phyloP scores from a whole-genome alignment of 1,284 basidiomycete genomes.

The Melampsora abietis-canadensis region DNA sequence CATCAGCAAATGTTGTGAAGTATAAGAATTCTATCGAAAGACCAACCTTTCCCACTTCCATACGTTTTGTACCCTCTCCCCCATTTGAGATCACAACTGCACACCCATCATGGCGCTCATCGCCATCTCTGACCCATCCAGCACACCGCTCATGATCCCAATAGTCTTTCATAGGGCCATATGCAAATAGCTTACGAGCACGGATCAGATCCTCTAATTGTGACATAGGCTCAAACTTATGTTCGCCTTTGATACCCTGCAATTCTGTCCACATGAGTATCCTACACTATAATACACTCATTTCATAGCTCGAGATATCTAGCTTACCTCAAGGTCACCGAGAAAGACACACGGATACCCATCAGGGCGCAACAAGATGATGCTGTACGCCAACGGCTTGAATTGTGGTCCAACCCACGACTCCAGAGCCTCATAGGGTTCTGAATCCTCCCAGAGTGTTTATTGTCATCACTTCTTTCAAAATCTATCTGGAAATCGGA shows the following conservation, averaged over 20 bases:
- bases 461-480: constrained; percentile 36
- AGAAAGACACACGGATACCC: constrained; percentile 96
- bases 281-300: constrained; percentile 13
- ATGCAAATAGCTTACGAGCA: constrained; percentile 59
- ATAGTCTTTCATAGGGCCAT: constrained; percentile 58
- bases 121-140: constrained; percentile 60
- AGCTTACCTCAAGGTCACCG: constrained; percentile 71
- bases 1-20: constrained; percentile 7
- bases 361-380: constrained; percentile 74
- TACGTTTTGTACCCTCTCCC: constrained; percentile 55
- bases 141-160: constrained; percentile 57
- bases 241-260: constrained; percentile 54
- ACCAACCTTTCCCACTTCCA: constrained; percentile 57
- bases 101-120: constrained; percentile 58
- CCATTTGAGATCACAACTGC: constrained; percentile 57
- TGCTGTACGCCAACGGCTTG: constrained; percentile 68
- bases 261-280: constrained; percentile 41
- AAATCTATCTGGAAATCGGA: constrained; percentile 51
- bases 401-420: constrained; percentile 60
- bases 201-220: constrained; percentile 52
- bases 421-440: constrained; percentile 55
- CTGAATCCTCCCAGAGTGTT: background rate
- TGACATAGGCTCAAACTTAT: constrained; percentile 55
- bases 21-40: background rate
- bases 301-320: too few relatives aligned